phyloP scores from a whole-genome alignment of 75 land plant genomes.

The Sequoiadendron giganteum region DNA sequence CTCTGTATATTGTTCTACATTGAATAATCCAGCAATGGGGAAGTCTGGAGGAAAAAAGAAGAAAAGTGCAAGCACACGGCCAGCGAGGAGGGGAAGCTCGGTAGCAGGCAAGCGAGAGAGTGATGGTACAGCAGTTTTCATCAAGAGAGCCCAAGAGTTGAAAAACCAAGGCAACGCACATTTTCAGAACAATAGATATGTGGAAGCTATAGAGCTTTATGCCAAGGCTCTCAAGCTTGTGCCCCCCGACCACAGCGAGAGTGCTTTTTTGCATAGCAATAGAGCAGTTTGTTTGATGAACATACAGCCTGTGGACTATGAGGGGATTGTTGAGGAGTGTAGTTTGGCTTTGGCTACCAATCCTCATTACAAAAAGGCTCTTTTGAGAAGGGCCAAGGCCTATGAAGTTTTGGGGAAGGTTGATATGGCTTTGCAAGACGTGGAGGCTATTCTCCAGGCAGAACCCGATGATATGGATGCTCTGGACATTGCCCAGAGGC shows the following conservation, averaged over 20 bases:
- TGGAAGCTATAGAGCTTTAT: constrained; percentile 58
- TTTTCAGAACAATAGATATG: constrained; percentile 55
- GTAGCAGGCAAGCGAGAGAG: constrained; percentile 28
- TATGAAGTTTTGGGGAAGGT: constrained; percentile 53
- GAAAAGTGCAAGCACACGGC: constrained; percentile 7
- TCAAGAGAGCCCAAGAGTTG: constrained; percentile 50
- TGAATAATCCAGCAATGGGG: constrained; percentile 30
- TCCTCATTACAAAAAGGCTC: constrained; percentile 60
- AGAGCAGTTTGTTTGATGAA: constrained; percentile 73
- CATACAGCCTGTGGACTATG: constrained; percentile 50
- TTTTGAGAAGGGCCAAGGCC: constrained; percentile 60
- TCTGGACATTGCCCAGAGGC: constrained; percentile 48
- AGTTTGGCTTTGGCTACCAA: constrained; percentile 59
- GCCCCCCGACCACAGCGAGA: constrained; percentile 54
- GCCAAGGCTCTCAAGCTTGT: constrained; percentile 65
- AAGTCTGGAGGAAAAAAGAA: constrained; percentile 49
- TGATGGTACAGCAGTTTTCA: constrained; percentile 55
- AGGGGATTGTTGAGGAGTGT: constrained; percentile 54
- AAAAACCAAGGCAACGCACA: constrained; percentile 71
- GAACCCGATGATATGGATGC: constrained; percentile 60
- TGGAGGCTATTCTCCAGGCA: constrained; percentile 37
- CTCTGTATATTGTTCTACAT: background rate
- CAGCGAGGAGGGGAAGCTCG: constrained; percentile 9
- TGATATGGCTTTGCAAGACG: constrained; percentile 63
- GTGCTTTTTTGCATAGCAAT: constrained; percentile 50